phyloP scores from a whole-genome alignment of 192 early-diverging fungal species.

The Funneliformis geosporum region DNA sequence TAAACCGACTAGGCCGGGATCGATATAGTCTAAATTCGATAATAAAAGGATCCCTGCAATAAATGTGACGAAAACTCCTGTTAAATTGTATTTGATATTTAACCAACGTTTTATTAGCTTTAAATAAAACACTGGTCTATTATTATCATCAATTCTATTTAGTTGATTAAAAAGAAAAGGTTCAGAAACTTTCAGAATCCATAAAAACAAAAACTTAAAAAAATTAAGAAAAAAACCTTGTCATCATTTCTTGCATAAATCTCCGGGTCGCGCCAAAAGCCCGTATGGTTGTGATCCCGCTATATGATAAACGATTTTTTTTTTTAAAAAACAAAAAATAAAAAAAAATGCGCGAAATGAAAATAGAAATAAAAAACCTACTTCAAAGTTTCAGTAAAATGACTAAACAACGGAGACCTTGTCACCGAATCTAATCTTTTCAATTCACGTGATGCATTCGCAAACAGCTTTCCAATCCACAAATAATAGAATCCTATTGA shows the following conservation, averaged over 20 bases:
- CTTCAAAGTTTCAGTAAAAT: slow-evolving; percentile 67
- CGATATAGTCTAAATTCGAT: slow-evolving; percentile 43
- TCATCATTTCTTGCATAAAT: slow-evolving; percentile 63
- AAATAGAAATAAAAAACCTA: background rate
- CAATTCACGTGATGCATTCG: slow-evolving; percentile 80
- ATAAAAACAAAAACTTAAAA: background rate
- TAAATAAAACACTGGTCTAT: slow-evolving; percentile 75
- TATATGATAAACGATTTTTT: background rate
- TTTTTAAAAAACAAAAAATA: background rate
- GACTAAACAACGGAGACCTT: slow-evolving; percentile 74
- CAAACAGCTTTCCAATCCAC: slow-evolving; percentile 70
- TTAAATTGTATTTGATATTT: slow-evolving; percentile 70
- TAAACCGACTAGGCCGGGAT: slow-evolving; percentile 80
- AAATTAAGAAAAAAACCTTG: slow-evolving; percentile 24
- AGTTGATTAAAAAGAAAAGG: background rate
- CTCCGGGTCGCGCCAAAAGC: slow-evolving; percentile 74
- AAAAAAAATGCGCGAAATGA: background rate
- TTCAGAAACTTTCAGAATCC: slow-evolving; percentile 36
- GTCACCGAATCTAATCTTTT: slow-evolving; percentile 69
- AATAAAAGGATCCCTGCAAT: slow-evolving; percentile 60
- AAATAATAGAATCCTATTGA: slow-evolving; percentile 20
- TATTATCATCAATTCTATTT: slow-evolving; percentile 61
- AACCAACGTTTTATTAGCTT: slow-evolving; percentile 85
- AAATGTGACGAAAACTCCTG: slow-evolving; percentile 71
- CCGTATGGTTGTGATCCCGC: slow-evolving; percentile 76